Evolutionary conservation across 345 rosid species (phyloP), one percentile per base, ranked within the genome.

Genomic region (Anacardium occidentale): DNA sequence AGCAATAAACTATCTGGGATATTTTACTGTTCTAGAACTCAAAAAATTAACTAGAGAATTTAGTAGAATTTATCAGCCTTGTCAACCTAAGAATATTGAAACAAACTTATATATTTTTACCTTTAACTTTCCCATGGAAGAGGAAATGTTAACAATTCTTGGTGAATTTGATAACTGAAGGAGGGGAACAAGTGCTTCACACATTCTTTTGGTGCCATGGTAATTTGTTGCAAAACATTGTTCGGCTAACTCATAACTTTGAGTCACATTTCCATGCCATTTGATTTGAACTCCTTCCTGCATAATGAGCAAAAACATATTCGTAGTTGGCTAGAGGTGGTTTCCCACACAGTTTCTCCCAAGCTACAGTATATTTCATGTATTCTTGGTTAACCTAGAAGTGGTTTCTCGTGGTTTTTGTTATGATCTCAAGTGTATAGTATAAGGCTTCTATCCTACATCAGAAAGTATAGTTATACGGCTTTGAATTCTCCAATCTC

Each of bases 121-220:
- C 87, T 85, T 54, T 17, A 86, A 64, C 78, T 64, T 61, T 20
- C 79, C 88, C 59, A 25, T 55, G 56, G 72, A 22, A 10, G 88
- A 84, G 52, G 86, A 82, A 20, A 86, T 75, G 76, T 58, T 86
- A 57, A 84, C 86, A 58, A 86, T 76, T 51, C 81, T 81, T 14
- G 90, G 85, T 21, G 79, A 81, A 48, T 79, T 81, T 4, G 90
- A 50, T 50, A 50, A 50, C 20, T 50, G 53, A 18, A 50, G 53
- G 18, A 50, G 53, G 2, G 53, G 53, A 15, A 50, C 14, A 50
- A 50, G 18, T 50, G 53, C 53, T 50, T 50, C 6, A 15, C 17
- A 50, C 53, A 80, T 83, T 29, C 74, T 68, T 64, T 83, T 87
- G 15, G 83, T 73, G 0, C 90, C 90, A 45, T 76, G 83, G 70